Percentiles rank a stretch among this genome's conserved stretches.
These are phyloP conservation scores for Myxozyma geophila DNA, from an alignment of 805 yeast genomes.

Conservation along the genomic window DNA sequence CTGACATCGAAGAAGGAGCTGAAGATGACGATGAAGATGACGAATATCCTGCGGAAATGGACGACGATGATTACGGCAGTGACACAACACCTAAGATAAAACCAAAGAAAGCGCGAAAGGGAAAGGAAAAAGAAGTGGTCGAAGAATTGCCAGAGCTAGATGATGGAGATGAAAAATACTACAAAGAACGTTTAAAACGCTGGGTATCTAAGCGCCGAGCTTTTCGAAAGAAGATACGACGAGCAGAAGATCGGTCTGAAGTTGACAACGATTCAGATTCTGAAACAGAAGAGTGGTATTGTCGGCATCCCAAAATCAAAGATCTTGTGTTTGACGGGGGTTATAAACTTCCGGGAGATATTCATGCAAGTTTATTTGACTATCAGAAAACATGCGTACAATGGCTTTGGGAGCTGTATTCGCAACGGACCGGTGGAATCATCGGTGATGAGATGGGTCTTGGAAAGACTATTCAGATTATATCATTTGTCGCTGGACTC, in stretches of 20 bases:
- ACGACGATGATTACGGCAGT: slow-evolving; percentile 37
- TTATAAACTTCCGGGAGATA: slow-evolving; percentile 85
- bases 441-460: slow-evolving; percentile 98
- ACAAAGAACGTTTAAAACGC: slow-evolving; percentile 59
- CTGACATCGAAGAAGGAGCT: slow-evolving; percentile 23
- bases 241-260: slow-evolving; percentile 7
- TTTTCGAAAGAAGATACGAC: slow-evolving; percentile 45
- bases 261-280: slow-evolving; percentile 24
- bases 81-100: neutral
- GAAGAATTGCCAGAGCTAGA: slow-evolving; percentile 56
- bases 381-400: slow-evolving; percentile 97
- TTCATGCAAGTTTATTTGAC: slow-evolving; percentile 82
- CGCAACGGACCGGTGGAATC: slow-evolving; percentile 91
- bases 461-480: slow-evolving; percentile 93
- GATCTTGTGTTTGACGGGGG: slow-evolving; percentile 76
- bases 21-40: slow-evolving; percentile 17
- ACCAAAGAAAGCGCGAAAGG: slow-evolving; percentile 12
- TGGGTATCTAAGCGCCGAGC: slow-evolving; percentile 64
- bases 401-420: slow-evolving; percentile 94
- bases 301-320: slow-evolving; percentile 75
- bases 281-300: slow-evolving; percentile 60
- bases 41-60: slow-evolving; percentile 40
- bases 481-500: slow-evolving; percentile 86
- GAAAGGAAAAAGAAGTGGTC: slow-evolving; percentile 38
- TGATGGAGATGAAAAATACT: slow-evolving; percentile 78